Evolutionary conservation across 1,139 yeast genomes (phyloP).

Genomic region (Kodamaea ohmeri): DNA sequence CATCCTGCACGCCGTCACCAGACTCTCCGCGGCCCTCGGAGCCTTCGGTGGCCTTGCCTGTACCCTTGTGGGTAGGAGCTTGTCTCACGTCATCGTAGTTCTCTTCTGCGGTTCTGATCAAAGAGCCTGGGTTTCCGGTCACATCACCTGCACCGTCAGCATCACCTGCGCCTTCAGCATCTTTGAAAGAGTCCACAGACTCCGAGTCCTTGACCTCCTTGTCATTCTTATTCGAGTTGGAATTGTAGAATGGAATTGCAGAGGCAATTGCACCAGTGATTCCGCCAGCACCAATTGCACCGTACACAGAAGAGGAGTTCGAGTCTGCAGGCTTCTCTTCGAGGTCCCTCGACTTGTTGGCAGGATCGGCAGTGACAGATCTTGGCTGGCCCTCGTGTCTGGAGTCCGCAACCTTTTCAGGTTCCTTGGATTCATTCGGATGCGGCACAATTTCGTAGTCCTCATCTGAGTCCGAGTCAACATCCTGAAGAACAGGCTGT

Average conservation of each 20-base stretch:
- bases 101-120: conserved; percentile 24
- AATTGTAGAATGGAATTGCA: conserved; percentile 1
- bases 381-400: conserved; percentile 3
- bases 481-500: conserved; percentile 7
- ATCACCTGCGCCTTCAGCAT: not conserved
- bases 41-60: conserved; percentile 8
- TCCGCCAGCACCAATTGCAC: conserved; percentile 15
- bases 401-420: not conserved
- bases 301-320: conserved; percentile 3
- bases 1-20: conserved; percentile 14
- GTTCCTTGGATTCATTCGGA: not conserved
- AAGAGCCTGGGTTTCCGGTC: conserved; percentile 17
- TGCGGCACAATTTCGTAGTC: conserved; percentile 3
- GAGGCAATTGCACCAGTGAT: conserved; percentile 15
- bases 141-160: not conserved
- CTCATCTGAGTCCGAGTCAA: conserved; percentile 6
- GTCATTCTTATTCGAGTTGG: too few relatives aligned
- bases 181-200: too few relatives aligned
- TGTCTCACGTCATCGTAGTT: conserved; percentile 21
- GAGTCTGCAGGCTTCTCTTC: too few relatives aligned
- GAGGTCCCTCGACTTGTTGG: not conserved
- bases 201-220: too few relatives aligned
- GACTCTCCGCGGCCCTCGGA: conserved; percentile 5
- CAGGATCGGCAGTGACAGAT: conserved; percentile 2
- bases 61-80: conserved; percentile 20